Evolutionary conservation across 1,284 basidiomycete genomes (phyloP).

Genomic region (Agroathelia rolfsii): DNA sequence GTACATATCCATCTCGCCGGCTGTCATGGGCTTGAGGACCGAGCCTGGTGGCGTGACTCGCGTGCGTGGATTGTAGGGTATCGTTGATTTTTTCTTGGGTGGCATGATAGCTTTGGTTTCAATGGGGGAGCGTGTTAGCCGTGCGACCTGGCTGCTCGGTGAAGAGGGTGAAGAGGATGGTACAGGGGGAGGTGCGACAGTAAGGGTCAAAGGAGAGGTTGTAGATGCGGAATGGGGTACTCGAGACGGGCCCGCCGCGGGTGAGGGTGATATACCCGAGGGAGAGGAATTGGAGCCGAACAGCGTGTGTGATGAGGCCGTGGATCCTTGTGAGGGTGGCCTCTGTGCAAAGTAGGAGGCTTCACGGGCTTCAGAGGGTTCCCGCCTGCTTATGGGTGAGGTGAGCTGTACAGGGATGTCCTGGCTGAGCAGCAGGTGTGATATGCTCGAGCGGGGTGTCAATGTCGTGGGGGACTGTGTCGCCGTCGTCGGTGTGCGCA

Average conservation of each 20-base stretch:
- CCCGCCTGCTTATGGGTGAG: constrained; percentile 14
- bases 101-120: constrained; percentile 12
- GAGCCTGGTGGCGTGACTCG: constrained; percentile 51
- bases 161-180: constrained; percentile 20
- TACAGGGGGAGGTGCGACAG: constrained; percentile 14
- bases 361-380: constrained; percentile 25
- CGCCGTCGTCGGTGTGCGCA: too few species aligned
- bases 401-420: constrained; percentile 15
- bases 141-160: constrained; percentile 13
- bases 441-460: constrained; percentile 33
- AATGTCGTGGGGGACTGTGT: constrained; percentile 30
- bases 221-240: constrained; percentile 17
- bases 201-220: constrained; percentile 22
- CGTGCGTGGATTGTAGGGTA: constrained; percentile 57
- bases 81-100: constrained; percentile 17
- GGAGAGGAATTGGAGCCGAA: too few species aligned
- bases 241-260: too few species aligned
- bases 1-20: constrained; percentile 51
- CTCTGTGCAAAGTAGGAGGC: constrained; percentile 8
- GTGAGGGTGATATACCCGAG: too few species aligned
- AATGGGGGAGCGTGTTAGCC: constrained; percentile 17
- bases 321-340: too few species aligned
- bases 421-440: constrained; percentile 37
- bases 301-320: too few species aligned
- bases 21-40: constrained; percentile 55